These are phyloP conservation scores for Rhododendron williamsianum DNA, from an alignment of 148 eudicot species.

Conservation along the genomic window DNA sequence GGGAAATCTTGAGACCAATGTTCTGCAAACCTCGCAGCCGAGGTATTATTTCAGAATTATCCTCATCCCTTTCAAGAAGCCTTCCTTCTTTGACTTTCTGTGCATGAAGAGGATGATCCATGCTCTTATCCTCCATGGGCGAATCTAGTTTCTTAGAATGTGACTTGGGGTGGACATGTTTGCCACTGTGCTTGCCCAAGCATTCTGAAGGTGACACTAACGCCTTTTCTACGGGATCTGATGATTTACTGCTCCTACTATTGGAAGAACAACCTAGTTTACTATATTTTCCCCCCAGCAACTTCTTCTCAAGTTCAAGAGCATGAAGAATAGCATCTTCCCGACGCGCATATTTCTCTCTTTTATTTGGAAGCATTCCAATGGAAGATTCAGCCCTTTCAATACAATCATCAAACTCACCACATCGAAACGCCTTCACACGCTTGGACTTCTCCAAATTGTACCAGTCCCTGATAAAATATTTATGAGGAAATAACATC, in stretches of 20 bases:
- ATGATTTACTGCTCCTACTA: conserved; percentile 27
- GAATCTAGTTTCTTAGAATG: conserved; percentile 27
- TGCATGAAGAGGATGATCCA: conserved; percentile 17
- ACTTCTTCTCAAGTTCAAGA: conserved; percentile 86
- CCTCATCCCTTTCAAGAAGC: conserved; percentile 32
- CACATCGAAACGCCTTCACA: conserved; percentile 93
- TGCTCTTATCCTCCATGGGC: conserved; percentile 29
- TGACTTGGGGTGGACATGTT: conserved; percentile 25
- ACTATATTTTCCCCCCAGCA: conserved; percentile 51
- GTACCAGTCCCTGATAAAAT: conserved; percentile 81
- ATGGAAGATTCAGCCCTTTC: conserved; percentile 82
- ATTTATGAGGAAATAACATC: not conserved
- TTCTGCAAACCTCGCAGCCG: conserved; percentile 46
- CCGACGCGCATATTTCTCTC: conserved; percentile 96
- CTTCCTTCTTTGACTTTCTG: conserved; percentile 30
- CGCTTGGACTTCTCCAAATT: conserved; percentile 97
- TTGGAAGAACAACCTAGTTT: conserved; percentile 32
- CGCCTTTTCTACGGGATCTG: conserved; percentile 34
- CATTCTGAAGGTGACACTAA: conserved; percentile 32
- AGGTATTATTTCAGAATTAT: conserved; percentile 28
- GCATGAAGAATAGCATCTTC: conserved; percentile 99
- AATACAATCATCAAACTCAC: conserved; percentile 93
- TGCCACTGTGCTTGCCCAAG: conserved; percentile 43
- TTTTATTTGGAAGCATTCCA: conserved; percentile 86
- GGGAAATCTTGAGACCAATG: conserved; percentile 35